Percentiles rank a stretch among this genome's conserved stretches.
These are phyloP conservation scores for Sphagnum tenellum DNA, from an alignment of 225 moss, liverwort and hornwort genomes.

Conservation along the genomic window DNA sequence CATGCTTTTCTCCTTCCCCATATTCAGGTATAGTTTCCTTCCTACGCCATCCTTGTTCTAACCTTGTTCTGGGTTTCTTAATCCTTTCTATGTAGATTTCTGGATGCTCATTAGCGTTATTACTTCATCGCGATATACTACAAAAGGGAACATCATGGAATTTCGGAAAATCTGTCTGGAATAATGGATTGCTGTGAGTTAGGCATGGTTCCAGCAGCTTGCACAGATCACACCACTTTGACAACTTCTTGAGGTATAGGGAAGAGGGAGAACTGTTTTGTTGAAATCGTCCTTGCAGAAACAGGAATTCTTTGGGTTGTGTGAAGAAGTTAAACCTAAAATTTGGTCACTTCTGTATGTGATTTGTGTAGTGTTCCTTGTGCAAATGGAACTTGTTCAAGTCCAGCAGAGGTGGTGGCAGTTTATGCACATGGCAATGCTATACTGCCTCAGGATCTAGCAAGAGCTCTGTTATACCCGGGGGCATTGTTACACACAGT, in stretches of 20 bases:
- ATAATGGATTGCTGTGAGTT: not conserved
- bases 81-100: too few relatives aligned
- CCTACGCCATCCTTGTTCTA: not conserved
- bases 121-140: too few relatives aligned
- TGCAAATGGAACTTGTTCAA: conserved; percentile 30
- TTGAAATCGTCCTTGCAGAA: not conserved
- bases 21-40: conserved; percentile 27
- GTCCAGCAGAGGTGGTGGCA: conserved; percentile 44
- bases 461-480: conserved; percentile 29
- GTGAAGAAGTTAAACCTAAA: not conserved
- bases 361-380: conserved; percentile 44
- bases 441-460: conserved; percentile 23
- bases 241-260: too few relatives aligned
- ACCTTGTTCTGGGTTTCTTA: too few relatives aligned
- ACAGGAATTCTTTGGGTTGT: not conserved
- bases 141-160: too few relatives aligned
- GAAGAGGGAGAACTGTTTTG: too few relatives aligned
- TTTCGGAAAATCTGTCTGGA: too few relatives aligned
- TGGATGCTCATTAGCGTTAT: too few relatives aligned
- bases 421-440: conserved; percentile 18
- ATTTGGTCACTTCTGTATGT: not conserved
- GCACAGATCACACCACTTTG: not conserved
- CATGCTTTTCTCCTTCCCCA: conserved; percentile 34
- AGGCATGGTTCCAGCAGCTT: not conserved
- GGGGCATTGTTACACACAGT: conserved; percentile 25